Conservation (phyloP, 768 basidiomycete genomes). For the Psilocybe subaeruginosa region DNA sequence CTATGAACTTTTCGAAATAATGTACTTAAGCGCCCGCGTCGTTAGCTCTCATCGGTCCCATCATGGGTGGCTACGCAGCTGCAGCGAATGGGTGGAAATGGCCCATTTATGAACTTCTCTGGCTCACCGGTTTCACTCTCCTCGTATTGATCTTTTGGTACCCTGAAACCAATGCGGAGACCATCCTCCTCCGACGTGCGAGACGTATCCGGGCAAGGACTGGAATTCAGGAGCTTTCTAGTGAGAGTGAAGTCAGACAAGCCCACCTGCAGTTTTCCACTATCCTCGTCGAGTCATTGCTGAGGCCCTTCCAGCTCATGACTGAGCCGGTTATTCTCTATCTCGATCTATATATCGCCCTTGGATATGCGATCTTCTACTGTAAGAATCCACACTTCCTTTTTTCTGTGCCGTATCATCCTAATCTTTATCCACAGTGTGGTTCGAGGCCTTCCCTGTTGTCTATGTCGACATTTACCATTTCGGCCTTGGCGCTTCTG, state of each 20-base stretch:
- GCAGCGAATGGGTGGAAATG: conserved; percentile 2
- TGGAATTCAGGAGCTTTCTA: not conserved
- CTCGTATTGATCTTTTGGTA: conserved; percentile 3
- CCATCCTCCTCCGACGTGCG: conserved; percentile 4
- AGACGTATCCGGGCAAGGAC: not conserved
- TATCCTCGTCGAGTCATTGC: not conserved
- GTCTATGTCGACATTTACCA: conserved; percentile 9
- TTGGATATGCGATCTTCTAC: conserved; percentile 5
- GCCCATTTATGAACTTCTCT: conserved; percentile 3
- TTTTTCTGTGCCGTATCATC: not conserved
- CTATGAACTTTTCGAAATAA: not conserved
- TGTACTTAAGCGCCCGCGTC: not conserved
- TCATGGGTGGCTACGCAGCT: conserved; percentile 2
- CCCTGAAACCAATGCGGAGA: conserved; percentile 7
- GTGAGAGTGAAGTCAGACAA: conserved; percentile 2
- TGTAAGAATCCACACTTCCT: not conserved
- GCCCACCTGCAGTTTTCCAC: not conserved
- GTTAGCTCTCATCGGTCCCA: not conserved
- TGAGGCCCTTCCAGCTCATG: conserved; percentile 5
- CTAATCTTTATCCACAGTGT: not conserved
- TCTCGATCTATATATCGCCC: not conserved
- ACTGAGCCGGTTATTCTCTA: not conserved
- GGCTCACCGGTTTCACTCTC: conserved; percentile 1
- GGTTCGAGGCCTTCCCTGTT: conserved; percentile 8
- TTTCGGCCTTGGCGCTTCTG: conserved; percentile 3